phyloP scores from a whole-genome alignment of 148 eudicot species.

The Rhododendron simsii region DNA sequence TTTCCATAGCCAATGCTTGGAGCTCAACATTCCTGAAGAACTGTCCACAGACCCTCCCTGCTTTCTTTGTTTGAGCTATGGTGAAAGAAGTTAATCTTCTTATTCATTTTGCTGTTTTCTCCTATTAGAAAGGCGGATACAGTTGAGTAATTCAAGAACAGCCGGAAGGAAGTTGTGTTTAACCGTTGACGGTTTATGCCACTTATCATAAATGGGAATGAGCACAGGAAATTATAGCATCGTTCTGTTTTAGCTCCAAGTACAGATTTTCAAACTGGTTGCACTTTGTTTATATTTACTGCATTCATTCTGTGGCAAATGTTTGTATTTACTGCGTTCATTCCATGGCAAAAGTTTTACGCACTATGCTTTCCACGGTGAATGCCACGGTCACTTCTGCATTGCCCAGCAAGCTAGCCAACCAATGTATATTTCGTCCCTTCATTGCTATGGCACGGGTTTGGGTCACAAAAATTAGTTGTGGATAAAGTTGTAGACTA shows the following conservation, averaged over 20 bases:
- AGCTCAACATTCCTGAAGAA: slow-evolving; percentile 9
- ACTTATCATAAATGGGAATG: neutral
- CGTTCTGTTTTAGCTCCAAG: neutral
- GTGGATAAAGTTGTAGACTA: neutral
- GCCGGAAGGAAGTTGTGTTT: neutral
- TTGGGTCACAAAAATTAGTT: neutral
- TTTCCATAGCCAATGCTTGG: slow-evolving; percentile 38
- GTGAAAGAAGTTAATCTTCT: neutral
- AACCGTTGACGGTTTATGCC: neutral
- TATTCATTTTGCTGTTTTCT: neutral
- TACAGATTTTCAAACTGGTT: neutral
- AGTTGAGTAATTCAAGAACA: neutral
- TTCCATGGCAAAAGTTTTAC: neutral
- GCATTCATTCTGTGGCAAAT: neutral
- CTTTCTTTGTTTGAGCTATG: slow-evolving; percentile 25
- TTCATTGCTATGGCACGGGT: neutral
- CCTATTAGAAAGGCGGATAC: neutral
- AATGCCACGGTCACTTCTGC: neutral
- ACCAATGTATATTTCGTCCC: neutral
- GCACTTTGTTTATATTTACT: neutral
- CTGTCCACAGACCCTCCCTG: slow-evolving; percentile 31
- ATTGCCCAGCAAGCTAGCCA: neutral
- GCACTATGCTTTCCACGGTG: neutral
- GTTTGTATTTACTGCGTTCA: neutral
- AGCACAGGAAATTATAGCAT: neutral